Base-by-base conservation (phyloP, 176 grass and related monocot species). In the Oryza meyeriana region DNA sequence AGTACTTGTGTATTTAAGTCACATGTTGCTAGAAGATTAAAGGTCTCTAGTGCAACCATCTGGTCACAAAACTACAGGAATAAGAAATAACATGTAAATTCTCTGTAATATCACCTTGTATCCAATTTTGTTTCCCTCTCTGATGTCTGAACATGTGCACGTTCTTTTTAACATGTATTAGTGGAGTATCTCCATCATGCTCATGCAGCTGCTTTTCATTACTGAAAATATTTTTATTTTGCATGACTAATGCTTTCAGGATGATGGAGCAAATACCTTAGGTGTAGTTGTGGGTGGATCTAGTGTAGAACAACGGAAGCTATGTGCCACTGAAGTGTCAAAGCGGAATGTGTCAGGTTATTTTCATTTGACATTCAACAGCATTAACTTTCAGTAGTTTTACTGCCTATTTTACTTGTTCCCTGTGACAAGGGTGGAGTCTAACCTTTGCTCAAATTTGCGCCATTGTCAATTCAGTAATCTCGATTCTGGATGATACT, bases 261-360 rank as follows among this genome's bases (percentile, higher is more conserved):
- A 32, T 78, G 67, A 82, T 91, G 95, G 92, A 59, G 83, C 26
- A 71, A 91, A 88, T 78, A 78, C 39, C 17, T 91, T 98, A 35
- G 95, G 92, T 65, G 86, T 92, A 87, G 50, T 98, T 88, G 90
- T 98, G 18, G 95, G 95, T 61, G 95, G 92, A 69, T 89, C 95
- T 64, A 88, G 71, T 77, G 66, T 88, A 86, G 92, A 94, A 72
- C 81, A 91, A 68, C 79, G 95, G 64, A 91, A 86, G 85, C 70
- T 83, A 62, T 98, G 95, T 84, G 92, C 95, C 27, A 86, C 69
- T 79, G 92, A 98, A 87, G 95, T 93, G 25, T 85, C 92, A 31
- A 93, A 81, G 57, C 79, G 88, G 62, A 91, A 88, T 84, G 95
- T 98, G 73, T 84, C 95, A 98, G 95, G 95, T 97, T 84, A 71